These are phyloP conservation scores for Phialophora macrospora DNA, from an alignment of 2,329 filamentous ascomycete species.

Conservation along the genomic window DNA sequence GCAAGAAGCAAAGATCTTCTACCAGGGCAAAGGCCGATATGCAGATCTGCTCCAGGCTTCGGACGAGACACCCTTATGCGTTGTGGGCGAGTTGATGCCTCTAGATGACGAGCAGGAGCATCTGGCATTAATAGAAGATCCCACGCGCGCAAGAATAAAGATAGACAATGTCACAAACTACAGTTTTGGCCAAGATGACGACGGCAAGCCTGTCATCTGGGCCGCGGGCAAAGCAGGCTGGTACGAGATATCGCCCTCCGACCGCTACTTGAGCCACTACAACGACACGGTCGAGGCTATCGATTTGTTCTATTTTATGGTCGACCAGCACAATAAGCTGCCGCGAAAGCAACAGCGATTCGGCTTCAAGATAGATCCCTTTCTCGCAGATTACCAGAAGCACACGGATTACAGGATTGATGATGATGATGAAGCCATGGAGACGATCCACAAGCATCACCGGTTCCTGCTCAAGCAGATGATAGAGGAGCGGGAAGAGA, in stretches of 20 bases:
- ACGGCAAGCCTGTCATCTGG: conserved; percentile 64
- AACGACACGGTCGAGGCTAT: conserved; percentile 64
- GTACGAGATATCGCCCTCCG: conserved; percentile 62
- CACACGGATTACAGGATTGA: conserved; percentile 43
- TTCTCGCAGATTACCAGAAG: conserved; percentile 39
- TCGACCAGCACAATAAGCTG: conserved; percentile 59
- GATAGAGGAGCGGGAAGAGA: conserved; percentile 51
- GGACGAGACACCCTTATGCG: conserved; percentile 59
- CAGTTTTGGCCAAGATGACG: conserved; percentile 58
- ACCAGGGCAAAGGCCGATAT: conserved; percentile 55
- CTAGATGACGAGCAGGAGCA: conserved; percentile 52
- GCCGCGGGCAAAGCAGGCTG: conserved; percentile 66
- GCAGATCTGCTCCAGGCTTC: conserved; percentile 62
- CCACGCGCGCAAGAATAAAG: conserved; percentile 46
- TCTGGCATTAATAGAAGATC: conserved; percentile 48
- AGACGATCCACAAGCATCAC: conserved; percentile 53
- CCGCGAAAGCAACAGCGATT: conserved; percentile 34
- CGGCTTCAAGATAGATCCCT: conserved; percentile 38
- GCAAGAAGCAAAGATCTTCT: conserved; percentile 59
- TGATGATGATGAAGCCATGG: conserved; percentile 53
- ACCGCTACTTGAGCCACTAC: conserved; percentile 57
- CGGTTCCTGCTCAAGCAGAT: conserved; percentile 54
- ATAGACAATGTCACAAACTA: conserved; percentile 56
- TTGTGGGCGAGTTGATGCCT: conserved; percentile 58
- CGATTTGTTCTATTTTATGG: conserved; percentile 64